phyloP scores from a whole-genome alignment of 768 basidiomycete genomes.

The Cyathus striatus region DNA sequence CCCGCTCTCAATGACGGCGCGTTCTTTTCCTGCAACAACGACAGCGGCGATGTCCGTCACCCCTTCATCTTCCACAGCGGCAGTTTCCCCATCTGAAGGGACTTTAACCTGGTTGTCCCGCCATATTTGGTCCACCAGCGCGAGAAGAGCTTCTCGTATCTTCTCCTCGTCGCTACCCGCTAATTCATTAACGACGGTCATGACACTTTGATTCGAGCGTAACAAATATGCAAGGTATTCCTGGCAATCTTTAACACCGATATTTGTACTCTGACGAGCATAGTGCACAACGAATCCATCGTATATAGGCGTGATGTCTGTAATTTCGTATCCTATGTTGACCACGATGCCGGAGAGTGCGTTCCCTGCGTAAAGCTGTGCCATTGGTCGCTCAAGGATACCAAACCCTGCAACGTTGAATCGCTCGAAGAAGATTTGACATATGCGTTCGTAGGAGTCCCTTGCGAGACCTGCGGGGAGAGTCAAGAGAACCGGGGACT shows the following conservation, averaged over 20 bases:
- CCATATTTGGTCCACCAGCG: conserved; percentile 63
- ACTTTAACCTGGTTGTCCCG: conserved; percentile 64
- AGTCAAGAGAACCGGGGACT: conserved; percentile 79
- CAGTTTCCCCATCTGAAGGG: conserved; percentile 70
- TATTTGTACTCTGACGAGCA: conserved; percentile 46
- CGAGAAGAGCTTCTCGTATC: conserved; percentile 47
- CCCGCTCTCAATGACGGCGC: conserved; percentile 80
- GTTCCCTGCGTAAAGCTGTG: conserved; percentile 77
- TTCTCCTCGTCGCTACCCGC: conserved; percentile 22
- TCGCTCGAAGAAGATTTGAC: conserved; percentile 87
- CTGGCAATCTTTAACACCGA: conserved; percentile 73
- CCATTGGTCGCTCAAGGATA: conserved; percentile 78
- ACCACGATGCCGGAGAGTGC: conserved; percentile 71
- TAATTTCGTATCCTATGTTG: conserved; percentile 73
- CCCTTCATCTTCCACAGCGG: conserved; percentile 71
- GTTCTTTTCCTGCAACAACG: conserved; percentile 87
- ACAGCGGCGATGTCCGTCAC: conserved; percentile 88
- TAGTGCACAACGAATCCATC: conserved; percentile 62
- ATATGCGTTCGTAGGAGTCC: conserved; percentile 63
- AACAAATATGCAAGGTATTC: conserved; percentile 71
- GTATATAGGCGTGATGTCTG: conserved; percentile 73
- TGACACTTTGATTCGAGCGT: conserved; percentile 60
- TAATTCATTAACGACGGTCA: conserved; percentile 14
- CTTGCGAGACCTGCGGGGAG: conserved; percentile 63
- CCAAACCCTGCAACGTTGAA: conserved; percentile 85